Percentiles rank a stretch among this genome's conserved stretches.
Conservation (phyloP, 1,284 basidiomycete species). For the Hymenochaete sp. region DNA sequence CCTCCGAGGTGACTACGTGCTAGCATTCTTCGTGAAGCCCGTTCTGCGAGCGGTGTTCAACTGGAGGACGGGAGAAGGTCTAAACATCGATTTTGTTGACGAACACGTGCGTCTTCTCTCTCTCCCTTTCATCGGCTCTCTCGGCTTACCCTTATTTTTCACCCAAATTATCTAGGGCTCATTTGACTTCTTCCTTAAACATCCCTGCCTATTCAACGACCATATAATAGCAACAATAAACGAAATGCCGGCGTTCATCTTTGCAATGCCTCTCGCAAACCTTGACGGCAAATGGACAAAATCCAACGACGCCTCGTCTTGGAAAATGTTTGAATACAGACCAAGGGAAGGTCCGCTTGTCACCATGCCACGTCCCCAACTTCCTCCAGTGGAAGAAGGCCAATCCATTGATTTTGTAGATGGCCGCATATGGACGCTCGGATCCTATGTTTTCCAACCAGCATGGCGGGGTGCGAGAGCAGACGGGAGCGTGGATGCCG, state of each 20-base stretch:
- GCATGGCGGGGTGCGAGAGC: background rate
- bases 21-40: no score
- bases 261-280: background rate
- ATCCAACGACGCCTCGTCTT: no score
- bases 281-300: background rate
- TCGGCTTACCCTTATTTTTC: background rate
- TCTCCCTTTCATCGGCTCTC: background rate
- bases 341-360: no score
- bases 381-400: background rate
- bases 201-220: background rate
- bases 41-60: no score
- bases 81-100: constrained; percentile 3
- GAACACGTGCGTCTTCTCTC: background rate
- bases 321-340: no score
- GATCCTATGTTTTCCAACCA: background rate
- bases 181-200: background rate
- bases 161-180: background rate
- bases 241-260: background rate
- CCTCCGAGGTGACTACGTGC: no score
- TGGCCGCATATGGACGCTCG: no score
- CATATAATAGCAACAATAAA: background rate
- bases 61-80: constrained; percentile 4
- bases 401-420: background rate
- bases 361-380: background rate
- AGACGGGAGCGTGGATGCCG: background rate